A percentile compares a stretch with the other conserved stretches of the same genome.
phyloP scores from a whole-genome alignment of 768 basidiomycete species.

The Fomitopsis serialis region DNA sequence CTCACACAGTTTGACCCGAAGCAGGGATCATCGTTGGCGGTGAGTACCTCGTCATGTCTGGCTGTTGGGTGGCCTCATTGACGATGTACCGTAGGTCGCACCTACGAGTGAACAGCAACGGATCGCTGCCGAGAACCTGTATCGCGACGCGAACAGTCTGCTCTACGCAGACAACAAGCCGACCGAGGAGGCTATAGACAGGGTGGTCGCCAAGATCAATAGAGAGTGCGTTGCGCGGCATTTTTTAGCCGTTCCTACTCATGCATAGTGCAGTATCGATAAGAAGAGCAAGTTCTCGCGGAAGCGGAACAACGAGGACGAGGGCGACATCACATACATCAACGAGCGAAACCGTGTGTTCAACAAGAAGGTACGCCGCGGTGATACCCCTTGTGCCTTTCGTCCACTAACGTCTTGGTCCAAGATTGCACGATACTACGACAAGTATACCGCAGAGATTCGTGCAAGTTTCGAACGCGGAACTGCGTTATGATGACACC shows the following conservation, averaged over 20 bases:
- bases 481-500: conserved; percentile 53
- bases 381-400: not conserved
- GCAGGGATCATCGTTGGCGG: conserved; percentile 37
- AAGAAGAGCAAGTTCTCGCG: conserved; percentile 87
- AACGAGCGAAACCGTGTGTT: conserved; percentile 97
- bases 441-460: conserved; percentile 96
- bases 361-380: conserved; percentile 79
- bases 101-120: conserved; percentile 59
- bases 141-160: conserved; percentile 89
- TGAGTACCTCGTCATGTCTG: conserved; percentile 15
- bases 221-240: conserved; percentile 78
- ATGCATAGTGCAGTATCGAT: conserved; percentile 55
- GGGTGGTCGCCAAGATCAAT: conserved; percentile 88
- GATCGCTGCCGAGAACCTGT: conserved; percentile 74
- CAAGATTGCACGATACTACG: conserved; percentile 91
- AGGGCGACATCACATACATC: conserved; percentile 98
- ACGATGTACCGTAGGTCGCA: conserved; percentile 31
- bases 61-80: conserved; percentile 5
- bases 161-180: conserved; percentile 96
- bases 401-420: not conserved
- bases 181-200: conserved; percentile 90
- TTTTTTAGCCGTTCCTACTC: not conserved
- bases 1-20: conserved; percentile 50
- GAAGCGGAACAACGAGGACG: conserved; percentile 85
- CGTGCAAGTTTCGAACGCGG: conserved; percentile 97